These are phyloP conservation scores for Penicillium digitatum DNA, from an alignment of 2,329 filamentous ascomycete species.

Conservation along the genomic window DNA sequence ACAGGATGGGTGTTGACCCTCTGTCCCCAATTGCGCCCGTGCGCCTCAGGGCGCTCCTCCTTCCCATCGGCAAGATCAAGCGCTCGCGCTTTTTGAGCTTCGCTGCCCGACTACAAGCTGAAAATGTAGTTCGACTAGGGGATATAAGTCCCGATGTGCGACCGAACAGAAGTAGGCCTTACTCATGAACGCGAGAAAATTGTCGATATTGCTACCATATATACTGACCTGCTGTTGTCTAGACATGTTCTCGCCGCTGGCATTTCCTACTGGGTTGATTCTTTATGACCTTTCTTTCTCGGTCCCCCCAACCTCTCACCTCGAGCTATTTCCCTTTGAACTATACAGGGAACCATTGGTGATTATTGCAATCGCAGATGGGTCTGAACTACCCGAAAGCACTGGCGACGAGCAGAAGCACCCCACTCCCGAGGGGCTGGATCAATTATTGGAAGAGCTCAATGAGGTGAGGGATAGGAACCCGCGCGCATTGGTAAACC, in stretches of 20 bases:
- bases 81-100: constrained; percentile 75
- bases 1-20: constrained; percentile 80
- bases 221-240: constrained; percentile 25
- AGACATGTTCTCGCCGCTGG: constrained; percentile 93
- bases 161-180: constrained; percentile 72
- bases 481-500: constrained; percentile 71
- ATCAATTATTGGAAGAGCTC: constrained; percentile 57
- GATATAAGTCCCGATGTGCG: constrained; percentile 82
- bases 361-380: constrained; percentile 81
- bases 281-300: constrained; percentile 84
- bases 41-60: constrained; percentile 78
- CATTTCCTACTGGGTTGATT: constrained; percentile 79
- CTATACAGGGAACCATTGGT: constrained; percentile 79
- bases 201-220: neutral
- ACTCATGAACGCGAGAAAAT: neutral
- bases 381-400: constrained; percentile 57
- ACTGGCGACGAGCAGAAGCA: constrained; percentile 25
- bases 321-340: constrained; percentile 82
- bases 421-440: constrained; percentile 38
- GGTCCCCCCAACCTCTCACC: constrained; percentile 71
- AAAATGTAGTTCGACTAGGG: constrained; percentile 77
- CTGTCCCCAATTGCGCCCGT: constrained; percentile 87
- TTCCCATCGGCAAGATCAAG: constrained; percentile 83
- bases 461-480: constrained; percentile 68
- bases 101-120: constrained; percentile 69